Base-by-base conservation (phyloP, 148 eudicot genomes). In the Vaccinium vitisidaea region DNA sequence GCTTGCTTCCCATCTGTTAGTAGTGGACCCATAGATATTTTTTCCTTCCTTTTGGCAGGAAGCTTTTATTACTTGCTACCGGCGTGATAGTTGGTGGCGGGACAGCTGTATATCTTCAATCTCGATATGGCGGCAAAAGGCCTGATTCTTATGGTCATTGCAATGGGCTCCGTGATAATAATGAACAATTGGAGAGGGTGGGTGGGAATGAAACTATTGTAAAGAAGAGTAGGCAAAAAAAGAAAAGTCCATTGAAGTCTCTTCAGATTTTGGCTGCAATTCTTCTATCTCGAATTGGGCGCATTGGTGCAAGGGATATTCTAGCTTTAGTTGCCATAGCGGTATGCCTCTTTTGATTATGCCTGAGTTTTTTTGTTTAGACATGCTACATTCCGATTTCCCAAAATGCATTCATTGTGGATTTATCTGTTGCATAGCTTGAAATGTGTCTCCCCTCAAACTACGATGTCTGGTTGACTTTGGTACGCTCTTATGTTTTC, bases 191-290 rank as follows among this genome's bases (percentile, higher is more conserved):
- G 79, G 90, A 90, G 59, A 83, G 83, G 71, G 86, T 77, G 63
- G 86, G 6, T 83, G 87, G 86, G 16, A 89, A 83, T n/a, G 87
- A 81, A 55, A 89, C 73, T 87, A 85, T 85, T 84, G 85, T 84
- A 19, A 92, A 92, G 84, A 93, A 89, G 75, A 95, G 93, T 85
- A 90, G 88, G 87, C 88, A 89, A 90, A 97, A 89, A 86, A 95
- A 93, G 91, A 93, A 85, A 85, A 93, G 90, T 74, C 93, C 91
- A 56, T 86, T 97, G 86, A 91, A 91, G 90, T 97, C 99, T 52
- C 96, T 97, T 71, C 94, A 97, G 86, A 90, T 97, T 84, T 87
- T 97, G 88, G 92, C 96, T 83, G 94, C 98, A 76, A 90, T 95
- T 91, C 93, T 97, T 84, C 85, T 93, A 84, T 97, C 99, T 81